Percentiles rank a stretch among this genome's conserved stretches.
phyloP scores from a whole-genome alignment of 352 stramenopile genomes.

The Blastocystis sp. region DNA sequence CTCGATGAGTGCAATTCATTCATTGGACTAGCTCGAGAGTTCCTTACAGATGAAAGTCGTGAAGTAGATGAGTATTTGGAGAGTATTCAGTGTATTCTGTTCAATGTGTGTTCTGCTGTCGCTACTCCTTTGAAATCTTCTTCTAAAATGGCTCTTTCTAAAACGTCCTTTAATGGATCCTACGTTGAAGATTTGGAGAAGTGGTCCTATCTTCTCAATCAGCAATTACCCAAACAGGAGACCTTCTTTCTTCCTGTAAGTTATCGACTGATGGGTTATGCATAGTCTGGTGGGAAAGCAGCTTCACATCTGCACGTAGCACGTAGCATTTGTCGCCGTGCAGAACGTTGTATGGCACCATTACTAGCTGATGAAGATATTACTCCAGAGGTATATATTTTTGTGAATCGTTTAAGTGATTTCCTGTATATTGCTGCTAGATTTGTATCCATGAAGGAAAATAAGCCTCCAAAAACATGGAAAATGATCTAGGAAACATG shows the following conservation, averaged over 20 bases:
- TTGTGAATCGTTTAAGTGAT: constrained; percentile 69
- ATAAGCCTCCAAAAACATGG: constrained; percentile 16
- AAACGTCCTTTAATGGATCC: constrained; percentile 67
- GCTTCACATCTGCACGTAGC: constrained; percentile 82
- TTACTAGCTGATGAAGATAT: constrained; percentile 72
- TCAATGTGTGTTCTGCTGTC: constrained; percentile 81
- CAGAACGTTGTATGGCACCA: constrained; percentile 79
- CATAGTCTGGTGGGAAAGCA: constrained; percentile 71
- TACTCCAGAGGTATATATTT: not conserved
- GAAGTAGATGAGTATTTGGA: constrained; percentile 76
- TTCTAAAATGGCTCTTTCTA: constrained; percentile 68
- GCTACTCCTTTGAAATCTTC: constrained; percentile 75
- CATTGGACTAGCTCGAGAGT: constrained; percentile 69
- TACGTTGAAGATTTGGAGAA: constrained; percentile 76
- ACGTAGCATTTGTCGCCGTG: constrained; percentile 78
- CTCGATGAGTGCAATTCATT: constrained; percentile 82
- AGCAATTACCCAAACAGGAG: constrained; percentile 76
- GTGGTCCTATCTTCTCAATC: constrained; percentile 84
- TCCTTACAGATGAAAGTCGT: not conserved
- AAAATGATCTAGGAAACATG: not conserved
- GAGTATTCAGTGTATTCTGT: constrained; percentile 82
- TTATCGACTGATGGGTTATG: not conserved
- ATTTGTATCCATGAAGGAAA: constrained; percentile 63
- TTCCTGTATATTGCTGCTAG: constrained; percentile 71
- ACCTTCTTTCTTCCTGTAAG: constrained; percentile 76